Evolutionary conservation across 1,284 basidiomycete species (phyloP).

Genomic region (Malassezia brasiliensis): DNA sequence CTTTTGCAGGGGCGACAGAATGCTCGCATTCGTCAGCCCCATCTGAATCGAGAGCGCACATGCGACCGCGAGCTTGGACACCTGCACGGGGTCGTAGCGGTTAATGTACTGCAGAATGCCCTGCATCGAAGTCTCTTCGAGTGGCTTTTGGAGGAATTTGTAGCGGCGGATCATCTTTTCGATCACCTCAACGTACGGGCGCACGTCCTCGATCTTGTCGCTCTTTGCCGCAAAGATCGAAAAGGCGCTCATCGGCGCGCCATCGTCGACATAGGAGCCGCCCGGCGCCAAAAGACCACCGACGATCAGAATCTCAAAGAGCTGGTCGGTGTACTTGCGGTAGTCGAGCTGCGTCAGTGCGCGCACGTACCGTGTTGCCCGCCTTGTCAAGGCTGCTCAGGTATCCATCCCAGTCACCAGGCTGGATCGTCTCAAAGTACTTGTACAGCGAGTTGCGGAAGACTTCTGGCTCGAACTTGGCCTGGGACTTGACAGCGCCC

Average conservation of each 20-base stretch:
- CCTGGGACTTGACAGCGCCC: conserved; percentile 51
- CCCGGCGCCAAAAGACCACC: conserved; percentile 92
- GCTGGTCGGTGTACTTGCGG: conserved; percentile 83
- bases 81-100: conserved; percentile 43
- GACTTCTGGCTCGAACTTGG: conserved; percentile 58
- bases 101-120: conserved; percentile 78
- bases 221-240: conserved; percentile 64
- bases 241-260: conserved; percentile 68
- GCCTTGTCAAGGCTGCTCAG: conserved; percentile 75
- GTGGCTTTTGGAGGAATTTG: conserved; percentile 93
- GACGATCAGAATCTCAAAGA: conserved; percentile 88
- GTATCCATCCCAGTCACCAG: conserved; percentile 69
- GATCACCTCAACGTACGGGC: conserved; percentile 81
- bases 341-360: conserved; percentile 9
- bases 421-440: conserved; percentile 73
- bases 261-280: conserved; percentile 78
- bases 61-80: conserved; percentile 71
- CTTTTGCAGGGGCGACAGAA: conserved; percentile 72
- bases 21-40: conserved; percentile 65
- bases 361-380: conserved; percentile 57
- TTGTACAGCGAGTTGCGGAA: conserved; percentile 93
- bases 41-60: conserved; percentile 72
- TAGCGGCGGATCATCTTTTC: conserved; percentile 90
- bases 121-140: conserved; percentile 75
- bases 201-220: conserved; percentile 52